Evolutionary conservation across 257 asterid species (phyloP).

Genomic region (Fraxinus anomala): DNA sequence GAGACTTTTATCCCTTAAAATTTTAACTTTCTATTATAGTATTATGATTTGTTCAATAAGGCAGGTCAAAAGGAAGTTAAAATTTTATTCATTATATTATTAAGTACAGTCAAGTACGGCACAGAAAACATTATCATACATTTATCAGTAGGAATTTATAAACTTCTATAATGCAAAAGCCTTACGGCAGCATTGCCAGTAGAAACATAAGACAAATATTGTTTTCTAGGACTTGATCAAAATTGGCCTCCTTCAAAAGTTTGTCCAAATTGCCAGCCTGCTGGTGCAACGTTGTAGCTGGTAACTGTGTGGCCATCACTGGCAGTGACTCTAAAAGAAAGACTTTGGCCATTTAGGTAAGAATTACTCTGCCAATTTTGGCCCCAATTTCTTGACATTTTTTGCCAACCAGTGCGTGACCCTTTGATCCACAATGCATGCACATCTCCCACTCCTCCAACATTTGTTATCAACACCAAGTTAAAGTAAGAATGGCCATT

Average conservation of each 20-base stretch:
- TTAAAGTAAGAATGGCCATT: constrained; percentile 62
- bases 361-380: constrained; percentile 64
- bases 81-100: not conserved
- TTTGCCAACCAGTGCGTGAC: constrained; percentile 47
- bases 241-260: constrained; percentile 50
- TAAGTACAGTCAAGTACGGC: not conserved
- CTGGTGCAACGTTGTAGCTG: constrained; percentile 40
- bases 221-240: not conserved
- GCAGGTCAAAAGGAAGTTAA: not conserved
- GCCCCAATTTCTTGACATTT: constrained; percentile 64
- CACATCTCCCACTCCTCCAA: constrained; percentile 60
- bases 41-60: too few relatives aligned
- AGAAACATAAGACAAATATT: not conserved
- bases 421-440: constrained; percentile 50
- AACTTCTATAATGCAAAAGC: not conserved
- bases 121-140: not conserved
- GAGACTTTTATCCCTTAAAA: too few relatives aligned
- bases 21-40: too few relatives aligned
- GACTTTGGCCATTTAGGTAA: constrained; percentile 44
- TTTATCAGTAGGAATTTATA: not conserved
- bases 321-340: constrained; percentile 50
- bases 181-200: not conserved
- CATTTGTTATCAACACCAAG: constrained; percentile 55
- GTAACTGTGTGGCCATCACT: constrained; percentile 50
- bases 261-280: constrained; percentile 60